Percentiles rank a stretch among this genome's conserved stretches.
Conservation (phyloP, 139 green algal genomes). For the Chara braunii region DNA sequence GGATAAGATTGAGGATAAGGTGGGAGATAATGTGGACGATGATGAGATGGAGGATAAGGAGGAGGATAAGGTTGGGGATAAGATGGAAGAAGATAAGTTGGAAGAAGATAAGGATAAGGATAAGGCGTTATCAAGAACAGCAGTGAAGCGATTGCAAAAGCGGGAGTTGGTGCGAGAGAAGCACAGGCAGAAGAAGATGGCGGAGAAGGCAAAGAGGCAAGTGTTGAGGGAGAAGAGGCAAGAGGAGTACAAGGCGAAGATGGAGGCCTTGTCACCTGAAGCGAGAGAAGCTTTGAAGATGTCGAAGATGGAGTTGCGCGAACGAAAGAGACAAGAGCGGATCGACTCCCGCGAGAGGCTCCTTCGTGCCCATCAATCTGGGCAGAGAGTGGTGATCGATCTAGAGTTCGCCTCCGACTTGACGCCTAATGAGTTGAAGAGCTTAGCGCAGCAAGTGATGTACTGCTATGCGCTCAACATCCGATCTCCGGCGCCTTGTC, state of each 20-base stretch:
- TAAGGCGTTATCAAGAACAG: not conserved
- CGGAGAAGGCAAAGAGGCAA: not conserved
- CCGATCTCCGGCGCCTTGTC: not conserved
- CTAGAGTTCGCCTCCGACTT: conserved; percentile 15
- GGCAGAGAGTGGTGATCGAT: conserved; percentile 17
- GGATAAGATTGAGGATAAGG: not conserved
- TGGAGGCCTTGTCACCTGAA: too few species aligned
- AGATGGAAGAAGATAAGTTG: not conserved
- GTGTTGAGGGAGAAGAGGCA: not conserved
- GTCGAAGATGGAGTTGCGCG: too few species aligned
- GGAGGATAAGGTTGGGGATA: not conserved
- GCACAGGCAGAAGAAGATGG: conserved; percentile 7
- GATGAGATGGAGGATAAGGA: conserved; percentile 7
- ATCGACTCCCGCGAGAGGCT: too few species aligned
- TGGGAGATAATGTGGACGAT: not conserved
- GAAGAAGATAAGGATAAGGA: not conserved
- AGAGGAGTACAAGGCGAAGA: not conserved
- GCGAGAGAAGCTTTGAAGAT: too few species aligned
- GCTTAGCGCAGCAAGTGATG: conserved; percentile 9
- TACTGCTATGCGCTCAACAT: too few species aligned
- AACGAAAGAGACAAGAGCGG: too few species aligned
- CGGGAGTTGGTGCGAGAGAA: too few species aligned
- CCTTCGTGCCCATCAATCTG: too few species aligned
- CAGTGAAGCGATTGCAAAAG: too few species aligned
- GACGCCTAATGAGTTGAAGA: conserved; percentile 1